Percentiles rank a stretch among this genome's conserved stretches.
These are phyloP conservation scores for Solanum arcanum DNA, from an alignment of 257 asterid genomes.

Conservation along the genomic window DNA sequence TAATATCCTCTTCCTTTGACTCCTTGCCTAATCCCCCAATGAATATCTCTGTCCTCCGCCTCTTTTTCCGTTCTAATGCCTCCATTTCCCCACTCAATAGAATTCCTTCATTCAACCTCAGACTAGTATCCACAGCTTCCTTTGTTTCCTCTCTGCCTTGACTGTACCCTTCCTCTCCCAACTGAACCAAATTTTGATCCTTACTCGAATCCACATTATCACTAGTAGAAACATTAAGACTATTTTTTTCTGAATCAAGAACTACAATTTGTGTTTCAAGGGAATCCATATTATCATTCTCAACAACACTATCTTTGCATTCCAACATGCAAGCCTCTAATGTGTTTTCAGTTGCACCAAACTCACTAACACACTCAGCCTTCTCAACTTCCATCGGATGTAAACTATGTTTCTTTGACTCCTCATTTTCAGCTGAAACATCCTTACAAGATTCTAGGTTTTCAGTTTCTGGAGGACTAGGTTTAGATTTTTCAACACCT, in stretches of 20 bases:
- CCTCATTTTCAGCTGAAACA: slow-evolving; percentile 2
- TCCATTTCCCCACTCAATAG: slow-evolving; percentile 40
- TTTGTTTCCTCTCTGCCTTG: background rate
- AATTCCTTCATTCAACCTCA: slow-evolving; percentile 13
- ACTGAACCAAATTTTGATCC: slow-evolving; percentile 3
- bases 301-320: background rate
- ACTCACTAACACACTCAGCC: background rate
- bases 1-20: slow-evolving; percentile 42
- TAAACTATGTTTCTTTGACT: background rate
- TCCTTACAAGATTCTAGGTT: slow-evolving; percentile 2
- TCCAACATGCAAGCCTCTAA: background rate
- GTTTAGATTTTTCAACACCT: background rate
- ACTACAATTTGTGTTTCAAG: background rate
- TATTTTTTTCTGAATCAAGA: background rate
- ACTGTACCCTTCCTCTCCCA: slow-evolving; percentile 1
- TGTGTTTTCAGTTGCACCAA: background rate
- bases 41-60: slow-evolving; percentile 49
- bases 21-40: slow-evolving; percentile 56
- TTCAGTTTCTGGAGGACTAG: background rate
- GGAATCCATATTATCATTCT: background rate
- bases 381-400: slow-evolving; percentile 8
- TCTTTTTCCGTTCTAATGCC: slow-evolving; percentile 41
- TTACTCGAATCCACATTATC: background rate
- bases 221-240: background rate
- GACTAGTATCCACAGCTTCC: slow-evolving; percentile 14